Base-by-base conservation (phyloP, 331 rosid species). In the Cydonia oblonga region DNA sequence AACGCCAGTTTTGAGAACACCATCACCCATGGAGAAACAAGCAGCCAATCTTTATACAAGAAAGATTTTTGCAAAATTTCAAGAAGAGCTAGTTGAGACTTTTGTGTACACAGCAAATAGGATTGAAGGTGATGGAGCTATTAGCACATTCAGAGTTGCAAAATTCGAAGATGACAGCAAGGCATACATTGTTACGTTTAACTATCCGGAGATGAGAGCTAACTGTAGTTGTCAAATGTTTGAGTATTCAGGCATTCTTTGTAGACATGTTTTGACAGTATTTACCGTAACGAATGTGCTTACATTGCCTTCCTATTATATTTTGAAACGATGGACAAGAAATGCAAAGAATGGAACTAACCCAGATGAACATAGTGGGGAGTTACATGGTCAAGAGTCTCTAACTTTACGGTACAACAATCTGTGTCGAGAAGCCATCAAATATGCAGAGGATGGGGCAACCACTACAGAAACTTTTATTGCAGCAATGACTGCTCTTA, bases 21-120 rank as follows among this genome's bases (percentile, higher is more conserved):
- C 98, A 69, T 92, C 98, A 35, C 98, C 98, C 38, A 92, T 92
- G 98, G 98, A 92, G 80, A 87, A 92, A 73, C 98, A 92, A 81
- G 96, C 90, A 65, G 96, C 98, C 69, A 80, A 83, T 84, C 93
- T 87, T 54, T 92, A 87, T 80, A 92, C 98, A 16, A 86, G 93
- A 79, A 92, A 84, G 68, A 74, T 92, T 66, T 92, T 92, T 82
- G 76, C 90, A 4, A 85, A 90, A 80, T 92, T 92, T 81, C 96
- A 92, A 73, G 98, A 92, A 68, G 98, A 92, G 82, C 89, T 92
- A 66, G 98, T 92, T 71, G 98, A 92, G 82, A 92, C 98, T 32
- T 92, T 92, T 77, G 96, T 83, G 68, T 92, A 92, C 71, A 92
- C 96, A 59, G 98, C 98, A 54, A 92, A 92, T 83, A 88, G 89